These are phyloP conservation scores for Phlyctochytrium arcticum DNA, from an alignment of 192 early-diverging fungal genomes.

Conservation along the genomic window DNA sequence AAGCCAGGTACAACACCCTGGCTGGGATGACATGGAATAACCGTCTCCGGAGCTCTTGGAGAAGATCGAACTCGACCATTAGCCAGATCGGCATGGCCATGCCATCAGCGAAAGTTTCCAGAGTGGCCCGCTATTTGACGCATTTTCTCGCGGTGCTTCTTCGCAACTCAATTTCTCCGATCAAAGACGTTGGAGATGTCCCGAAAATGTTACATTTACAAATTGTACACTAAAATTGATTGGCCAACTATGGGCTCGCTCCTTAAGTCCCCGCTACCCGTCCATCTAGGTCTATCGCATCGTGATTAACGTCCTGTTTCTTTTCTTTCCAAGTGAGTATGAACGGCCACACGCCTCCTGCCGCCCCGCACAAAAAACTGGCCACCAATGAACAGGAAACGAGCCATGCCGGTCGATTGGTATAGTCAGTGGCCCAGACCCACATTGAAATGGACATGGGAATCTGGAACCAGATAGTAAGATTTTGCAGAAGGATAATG, in stretches of 20 bases:
- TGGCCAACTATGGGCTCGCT: too few species aligned
- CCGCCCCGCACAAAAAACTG: slow-evolving; percentile 22
- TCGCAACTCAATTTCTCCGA: background rate
- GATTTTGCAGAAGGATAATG: slow-evolving; percentile 22
- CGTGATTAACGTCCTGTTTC: background rate
- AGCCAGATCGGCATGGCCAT: background rate
- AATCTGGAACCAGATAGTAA: slow-evolving; percentile 29
- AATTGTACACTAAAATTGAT: too few species aligned
- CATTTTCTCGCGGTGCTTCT: background rate
- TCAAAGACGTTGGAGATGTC: too few species aligned
- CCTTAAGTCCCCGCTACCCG: too few species aligned
- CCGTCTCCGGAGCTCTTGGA: background rate
- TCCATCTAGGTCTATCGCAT: background rate
- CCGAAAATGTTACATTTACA: too few species aligned
- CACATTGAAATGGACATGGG: slow-evolving; percentile 32
- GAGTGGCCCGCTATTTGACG: background rate
- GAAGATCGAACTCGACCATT: background rate
- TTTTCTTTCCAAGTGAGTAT: background rate
- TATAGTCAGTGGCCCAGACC: slow-evolving; percentile 16
- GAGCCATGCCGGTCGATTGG: slow-evolving; percentile 7
- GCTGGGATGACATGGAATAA: background rate
- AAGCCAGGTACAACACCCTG: background rate
- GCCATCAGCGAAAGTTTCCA: background rate
- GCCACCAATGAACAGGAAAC: slow-evolving; percentile 14
- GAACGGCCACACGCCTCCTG: slow-evolving; percentile 24